phyloP scores from a whole-genome alignment of 306 rosid species.

The Vigna radiata region DNA sequence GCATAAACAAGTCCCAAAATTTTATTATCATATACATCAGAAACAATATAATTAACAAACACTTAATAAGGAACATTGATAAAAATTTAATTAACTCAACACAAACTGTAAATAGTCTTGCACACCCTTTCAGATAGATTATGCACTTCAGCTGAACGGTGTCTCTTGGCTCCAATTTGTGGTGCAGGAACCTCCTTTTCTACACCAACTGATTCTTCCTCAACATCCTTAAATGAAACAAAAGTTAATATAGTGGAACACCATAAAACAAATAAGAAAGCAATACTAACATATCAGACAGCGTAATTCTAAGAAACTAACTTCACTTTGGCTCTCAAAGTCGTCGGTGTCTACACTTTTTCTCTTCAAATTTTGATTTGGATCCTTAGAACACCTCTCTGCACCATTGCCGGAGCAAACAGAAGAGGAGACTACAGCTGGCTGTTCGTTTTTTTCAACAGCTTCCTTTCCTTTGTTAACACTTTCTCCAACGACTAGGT shows the following conservation, averaged over 20 bases:
- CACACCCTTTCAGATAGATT: constrained; percentile 95
- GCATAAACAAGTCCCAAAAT: constrained; percentile 44
- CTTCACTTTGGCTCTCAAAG: constrained; percentile 83
- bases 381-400: constrained; percentile 59
- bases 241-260: neutral
- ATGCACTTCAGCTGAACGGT: constrained; percentile 89
- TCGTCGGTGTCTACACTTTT: constrained; percentile 66
- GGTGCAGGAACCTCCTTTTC: constrained; percentile 56
- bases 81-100: neutral
- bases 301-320: constrained; percentile 41
- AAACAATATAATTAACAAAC: constrained; percentile 24
- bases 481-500: constrained; percentile 56
- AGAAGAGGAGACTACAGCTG: constrained; percentile 66
- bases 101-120: constrained; percentile 20
- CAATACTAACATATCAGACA: neutral
- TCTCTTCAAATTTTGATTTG: constrained; percentile 54
- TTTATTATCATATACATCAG: constrained; percentile 36
- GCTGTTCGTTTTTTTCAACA: constrained; percentile 57
- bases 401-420: constrained; percentile 80
- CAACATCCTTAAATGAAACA: constrained; percentile 63
- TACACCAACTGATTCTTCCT: constrained; percentile 68
- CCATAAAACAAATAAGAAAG: constrained; percentile 15
- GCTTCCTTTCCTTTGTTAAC: constrained; percentile 46
- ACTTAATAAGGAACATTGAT: constrained; percentile 15
- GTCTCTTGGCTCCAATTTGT: constrained; percentile 68